Conservation (phyloP, 768 basidiomycete genomes). For the Mycena pura region DNA sequence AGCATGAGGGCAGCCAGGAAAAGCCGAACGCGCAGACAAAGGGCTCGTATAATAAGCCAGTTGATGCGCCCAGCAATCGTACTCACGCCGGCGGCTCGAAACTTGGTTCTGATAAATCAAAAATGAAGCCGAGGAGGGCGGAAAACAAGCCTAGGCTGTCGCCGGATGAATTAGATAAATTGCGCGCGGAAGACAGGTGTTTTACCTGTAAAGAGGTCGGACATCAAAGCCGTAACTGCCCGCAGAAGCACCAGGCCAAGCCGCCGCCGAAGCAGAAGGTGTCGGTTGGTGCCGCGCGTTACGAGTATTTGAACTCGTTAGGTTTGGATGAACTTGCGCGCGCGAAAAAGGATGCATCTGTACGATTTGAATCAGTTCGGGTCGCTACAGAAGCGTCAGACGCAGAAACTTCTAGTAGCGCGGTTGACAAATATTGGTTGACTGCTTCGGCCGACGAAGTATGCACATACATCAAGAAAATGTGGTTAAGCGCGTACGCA, state of each 20-base stretch:
- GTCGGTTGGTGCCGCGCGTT: background rate
- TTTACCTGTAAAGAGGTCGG: conserved; percentile 31
- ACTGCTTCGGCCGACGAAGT: background rate
- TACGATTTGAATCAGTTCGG: background rate
- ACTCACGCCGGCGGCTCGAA: background rate
- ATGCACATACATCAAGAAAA: background rate
- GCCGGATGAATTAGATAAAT: conserved; percentile 19
- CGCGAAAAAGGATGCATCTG: background rate
- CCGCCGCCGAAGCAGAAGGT: conserved; percentile 1
- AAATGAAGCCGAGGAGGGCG: background rate
- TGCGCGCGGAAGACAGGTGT: conserved; percentile 28
- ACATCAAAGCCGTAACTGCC: conserved; percentile 32
- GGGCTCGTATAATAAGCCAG: too few species aligned
- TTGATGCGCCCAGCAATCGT: too few species aligned
- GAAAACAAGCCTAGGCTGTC: background rate
- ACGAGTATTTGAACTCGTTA: conserved; percentile 3
- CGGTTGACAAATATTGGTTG: background rate
- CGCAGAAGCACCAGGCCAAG: conserved; percentile 15
- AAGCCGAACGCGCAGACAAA: background rate
- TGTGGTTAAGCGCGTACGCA: conserved; percentile 10
- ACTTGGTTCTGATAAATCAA: background rate
- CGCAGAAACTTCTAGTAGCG: too few species aligned
- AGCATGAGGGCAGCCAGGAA: background rate
- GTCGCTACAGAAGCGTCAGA: background rate
- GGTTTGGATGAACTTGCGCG: background rate